Percentiles rank a stretch among this genome's conserved stretches.
Evolutionary conservation across 495 filamentous ascomycete species (phyloP).

Genomic region (Lepidopterella palustris): DNA sequence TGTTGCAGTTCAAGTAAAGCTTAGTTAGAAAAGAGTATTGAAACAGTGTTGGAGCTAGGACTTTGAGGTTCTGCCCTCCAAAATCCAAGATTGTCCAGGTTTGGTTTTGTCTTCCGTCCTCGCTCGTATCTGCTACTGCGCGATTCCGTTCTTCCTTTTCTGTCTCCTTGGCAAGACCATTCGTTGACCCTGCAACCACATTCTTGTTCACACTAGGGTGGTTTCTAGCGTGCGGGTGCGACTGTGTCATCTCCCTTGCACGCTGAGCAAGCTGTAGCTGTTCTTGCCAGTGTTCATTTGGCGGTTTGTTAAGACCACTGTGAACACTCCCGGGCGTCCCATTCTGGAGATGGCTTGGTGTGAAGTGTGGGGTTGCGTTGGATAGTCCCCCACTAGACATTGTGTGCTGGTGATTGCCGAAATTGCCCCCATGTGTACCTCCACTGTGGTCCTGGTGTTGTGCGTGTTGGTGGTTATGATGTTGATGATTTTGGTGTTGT

Average conservation of each 20-base stretch:
- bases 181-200: constrained; percentile 50
- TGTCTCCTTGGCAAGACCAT: constrained; percentile 58
- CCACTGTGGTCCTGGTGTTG: constrained; percentile 70
- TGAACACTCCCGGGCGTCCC: constrained; percentile 56
- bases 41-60: constrained; percentile 72
- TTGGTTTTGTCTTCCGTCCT: constrained; percentile 51
- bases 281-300: constrained; percentile 81
- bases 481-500: constrained; percentile 31
- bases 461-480: constrained; percentile 56
- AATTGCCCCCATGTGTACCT: constrained; percentile 43
- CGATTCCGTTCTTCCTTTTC: constrained; percentile 57
- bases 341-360: constrained; percentile 66
- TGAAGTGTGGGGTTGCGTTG: constrained; percentile 68
- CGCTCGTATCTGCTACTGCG: constrained; percentile 43
- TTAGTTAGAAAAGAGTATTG: constrained; percentile 79
- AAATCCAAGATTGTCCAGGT: constrained; percentile 89
- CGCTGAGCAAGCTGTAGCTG: constrained; percentile 74
- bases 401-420: constrained; percentile 65
- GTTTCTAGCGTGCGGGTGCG: constrained; percentile 62
- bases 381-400: constrained; percentile 70
- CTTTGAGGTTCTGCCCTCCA: constrained; percentile 84
- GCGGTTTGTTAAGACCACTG: constrained; percentile 51
- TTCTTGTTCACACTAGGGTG: constrained; percentile 43
- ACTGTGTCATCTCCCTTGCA: constrained; percentile 55
- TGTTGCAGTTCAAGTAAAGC: constrained; percentile 60